Conservation (phyloP, 495 filamentous ascomycete genomes). For the Trichoderma asperelloides region DNA sequence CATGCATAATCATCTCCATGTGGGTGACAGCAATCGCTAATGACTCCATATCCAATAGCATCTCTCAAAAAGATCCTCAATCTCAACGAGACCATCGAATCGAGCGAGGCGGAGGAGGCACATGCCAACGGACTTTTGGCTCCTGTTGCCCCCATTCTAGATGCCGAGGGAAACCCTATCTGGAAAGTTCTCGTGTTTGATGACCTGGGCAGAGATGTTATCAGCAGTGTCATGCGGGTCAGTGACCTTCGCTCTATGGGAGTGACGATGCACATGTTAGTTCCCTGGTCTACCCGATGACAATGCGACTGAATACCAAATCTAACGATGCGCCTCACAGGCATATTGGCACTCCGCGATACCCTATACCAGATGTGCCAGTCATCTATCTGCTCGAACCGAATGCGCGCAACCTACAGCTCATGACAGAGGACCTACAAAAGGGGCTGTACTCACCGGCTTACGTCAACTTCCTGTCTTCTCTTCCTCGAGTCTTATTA, state of each 20-base stretch:
- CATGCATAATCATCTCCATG: slow-evolving; percentile 13
- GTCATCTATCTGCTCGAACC: slow-evolving; percentile 95
- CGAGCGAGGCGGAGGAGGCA: slow-evolving; percentile 43
- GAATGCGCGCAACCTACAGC: slow-evolving; percentile 64
- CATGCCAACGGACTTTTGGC: slow-evolving; percentile 58
- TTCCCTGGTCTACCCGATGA: slow-evolving; percentile 10
- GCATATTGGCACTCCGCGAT: slow-evolving; percentile 72
- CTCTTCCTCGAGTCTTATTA: slow-evolving; percentile 81
- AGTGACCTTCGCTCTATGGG: slow-evolving; percentile 88
- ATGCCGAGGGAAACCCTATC: slow-evolving; percentile 74
- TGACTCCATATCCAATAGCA: slow-evolving; percentile 42
- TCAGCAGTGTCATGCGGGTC: slow-evolving; percentile 89
- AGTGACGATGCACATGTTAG: slow-evolving; percentile 90
- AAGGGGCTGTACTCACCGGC: slow-evolving; percentile 85
- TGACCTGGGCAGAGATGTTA: slow-evolving; percentile 57
- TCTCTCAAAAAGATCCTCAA: slow-evolving; percentile 95
- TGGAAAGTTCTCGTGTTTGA: slow-evolving; percentile 59
- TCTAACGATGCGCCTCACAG: slow-evolving; percentile 27
- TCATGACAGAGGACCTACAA: slow-evolving; percentile 80
- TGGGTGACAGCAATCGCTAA: slow-evolving; percentile 8
- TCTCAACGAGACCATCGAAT: slow-evolving; percentile 65
- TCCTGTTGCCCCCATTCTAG: slow-evolving; percentile 69
- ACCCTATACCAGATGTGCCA: slow-evolving; percentile 92
- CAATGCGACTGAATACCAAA: slow-evolving; percentile 13
- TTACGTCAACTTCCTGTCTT: slow-evolving; percentile 95